Percentiles rank a stretch among this genome's conserved stretches.
Evolutionary conservation across 2,329 filamentous ascomycete species (phyloP).

Genomic region (Penicillium decumbens): DNA sequence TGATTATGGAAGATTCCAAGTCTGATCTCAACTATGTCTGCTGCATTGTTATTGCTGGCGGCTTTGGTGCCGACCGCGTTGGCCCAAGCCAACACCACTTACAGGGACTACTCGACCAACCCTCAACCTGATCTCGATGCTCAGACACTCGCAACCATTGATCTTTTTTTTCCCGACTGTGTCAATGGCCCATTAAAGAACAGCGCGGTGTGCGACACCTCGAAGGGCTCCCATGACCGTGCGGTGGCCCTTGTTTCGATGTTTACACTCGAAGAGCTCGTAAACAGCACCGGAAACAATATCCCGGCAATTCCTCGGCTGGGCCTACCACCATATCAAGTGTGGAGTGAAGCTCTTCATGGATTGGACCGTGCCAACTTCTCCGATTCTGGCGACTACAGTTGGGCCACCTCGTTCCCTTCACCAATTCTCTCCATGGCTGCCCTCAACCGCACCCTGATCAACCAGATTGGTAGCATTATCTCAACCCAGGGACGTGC

Average conservation of each 20-base stretch:
- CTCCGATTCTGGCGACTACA: slow-evolving; percentile 50
- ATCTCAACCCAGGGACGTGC: slow-evolving; percentile 58
- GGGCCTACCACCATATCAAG: slow-evolving; percentile 56
- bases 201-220: slow-evolving; percentile 50
- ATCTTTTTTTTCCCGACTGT: slow-evolving; percentile 48
- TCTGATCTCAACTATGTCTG: slow-evolving; percentile 15
- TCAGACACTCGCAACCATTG: slow-evolving; percentile 18
- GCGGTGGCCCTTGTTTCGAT: slow-evolving; percentile 49
- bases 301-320: slow-evolving; percentile 52
- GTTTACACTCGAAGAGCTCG: slow-evolving; percentile 52
- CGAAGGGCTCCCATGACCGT: slow-evolving; percentile 38
- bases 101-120: slow-evolving; percentile 25
- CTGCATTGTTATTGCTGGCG: slow-evolving; percentile 16
- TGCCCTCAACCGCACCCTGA: slow-evolving; percentile 60
- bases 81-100: slow-evolving; percentile 27
- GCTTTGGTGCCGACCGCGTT: slow-evolving; percentile 20
- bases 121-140: slow-evolving; percentile 25
- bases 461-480: slow-evolving; percentile 53
- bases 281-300: slow-evolving; percentile 50
- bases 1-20: not conserved
- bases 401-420: slow-evolving; percentile 61
- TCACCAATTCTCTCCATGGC: slow-evolving; percentile 60
- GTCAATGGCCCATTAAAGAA: slow-evolving; percentile 48
- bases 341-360: slow-evolving; percentile 59
- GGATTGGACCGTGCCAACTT: slow-evolving; percentile 59